Conservation (phyloP, 2,329 filamentous ascomycete species). For the Corinectria fuckeliana region DNA sequence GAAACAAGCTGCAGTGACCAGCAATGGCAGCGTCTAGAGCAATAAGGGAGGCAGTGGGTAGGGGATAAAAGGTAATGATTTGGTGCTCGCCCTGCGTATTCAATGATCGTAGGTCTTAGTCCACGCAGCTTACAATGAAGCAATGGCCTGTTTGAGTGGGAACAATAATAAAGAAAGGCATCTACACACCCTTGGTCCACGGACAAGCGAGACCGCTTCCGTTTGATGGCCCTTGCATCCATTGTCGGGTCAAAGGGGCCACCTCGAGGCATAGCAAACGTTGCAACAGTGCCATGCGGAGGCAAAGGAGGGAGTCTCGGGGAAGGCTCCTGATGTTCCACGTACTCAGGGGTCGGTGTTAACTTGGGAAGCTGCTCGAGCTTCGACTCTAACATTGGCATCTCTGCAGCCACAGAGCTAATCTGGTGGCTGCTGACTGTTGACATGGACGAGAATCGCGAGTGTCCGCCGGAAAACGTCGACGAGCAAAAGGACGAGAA, state of each 20-base stretch:
- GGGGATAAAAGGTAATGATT: neutral
- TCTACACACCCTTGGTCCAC: slow-evolving; percentile 32
- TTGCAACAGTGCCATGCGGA: slow-evolving; percentile 2
- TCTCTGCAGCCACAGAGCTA: slow-evolving; percentile 45
- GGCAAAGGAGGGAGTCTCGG: slow-evolving; percentile 19
- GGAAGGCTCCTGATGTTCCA: slow-evolving; percentile 10
- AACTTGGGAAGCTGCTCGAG: slow-evolving; percentile 37
- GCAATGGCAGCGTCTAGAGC: neutral
- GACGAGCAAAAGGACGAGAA: slow-evolving; percentile 58
- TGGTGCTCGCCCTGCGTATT: neutral
- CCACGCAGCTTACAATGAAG: neutral
- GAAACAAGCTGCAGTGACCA: neutral
- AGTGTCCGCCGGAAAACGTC: slow-evolving; percentile 54
- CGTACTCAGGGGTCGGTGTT: slow-evolving; percentile 21
- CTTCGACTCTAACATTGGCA: slow-evolving; percentile 47
- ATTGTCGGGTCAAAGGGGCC: slow-evolving; percentile 26
- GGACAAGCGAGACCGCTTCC: slow-evolving; percentile 32
- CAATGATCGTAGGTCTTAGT: neutral
- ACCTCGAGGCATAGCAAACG: slow-evolving; percentile 6
- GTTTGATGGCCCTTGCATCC: slow-evolving; percentile 25
- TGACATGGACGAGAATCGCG: slow-evolving; percentile 60
- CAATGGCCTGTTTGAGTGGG: neutral
- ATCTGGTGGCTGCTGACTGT: slow-evolving; percentile 52
- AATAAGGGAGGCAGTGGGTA: neutral
- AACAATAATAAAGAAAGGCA: neutral